Evolutionary conservation across 2,329 filamentous ascomycete species (phyloP).

Genomic region (Trichoderma sp.): DNA sequence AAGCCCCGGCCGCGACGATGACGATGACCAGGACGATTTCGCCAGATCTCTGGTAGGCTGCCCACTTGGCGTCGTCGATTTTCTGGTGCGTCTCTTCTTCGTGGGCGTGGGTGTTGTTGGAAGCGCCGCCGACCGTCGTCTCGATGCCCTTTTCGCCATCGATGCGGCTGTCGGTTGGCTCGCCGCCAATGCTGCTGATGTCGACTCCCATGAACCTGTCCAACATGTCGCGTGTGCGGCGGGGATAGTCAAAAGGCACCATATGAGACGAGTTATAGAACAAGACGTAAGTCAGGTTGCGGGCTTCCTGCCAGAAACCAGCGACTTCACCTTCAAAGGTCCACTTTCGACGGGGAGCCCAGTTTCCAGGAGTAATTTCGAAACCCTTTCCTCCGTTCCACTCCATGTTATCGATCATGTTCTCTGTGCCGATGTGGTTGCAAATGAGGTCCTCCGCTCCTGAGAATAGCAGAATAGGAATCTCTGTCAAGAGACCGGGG

Average conservation of each 20-base stretch:
- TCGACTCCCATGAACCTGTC: conserved; percentile 95
- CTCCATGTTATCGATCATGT: conserved; percentile 81
- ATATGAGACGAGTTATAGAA: conserved; percentile 97
- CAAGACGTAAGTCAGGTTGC: conserved; percentile 92
- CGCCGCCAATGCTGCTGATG: conserved; percentile 81
- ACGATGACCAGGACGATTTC: conserved; percentile 83
- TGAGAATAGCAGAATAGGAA: conserved; percentile 85
- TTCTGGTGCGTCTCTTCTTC: conserved; percentile 57
- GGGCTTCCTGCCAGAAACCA: conserved; percentile 89
- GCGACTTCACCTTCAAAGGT: conserved; percentile 84
- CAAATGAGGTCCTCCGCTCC: conserved; percentile 94
- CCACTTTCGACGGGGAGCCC: conserved; percentile 92
- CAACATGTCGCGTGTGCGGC: conserved; percentile 89
- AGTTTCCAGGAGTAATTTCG: conserved; percentile 79
- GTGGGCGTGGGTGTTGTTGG: conserved; percentile 55
- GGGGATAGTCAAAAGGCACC: conserved; percentile 92
- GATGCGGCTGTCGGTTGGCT: conserved; percentile 73
- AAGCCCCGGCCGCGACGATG: conserved; percentile 66
- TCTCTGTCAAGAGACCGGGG: conserved; percentile 71
- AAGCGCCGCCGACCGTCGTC: conserved; percentile 72
- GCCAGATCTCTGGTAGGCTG: conserved; percentile 83
- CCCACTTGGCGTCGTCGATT: conserved; percentile 82
- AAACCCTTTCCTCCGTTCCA: conserved; percentile 94
- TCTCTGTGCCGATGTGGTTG: conserved; percentile 93
- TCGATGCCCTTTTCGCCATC: conserved; percentile 81